These are phyloP conservation scores for Syzygium syzygioides DNA, from an alignment of 441 rosid genomes.

Conservation along the genomic window DNA sequence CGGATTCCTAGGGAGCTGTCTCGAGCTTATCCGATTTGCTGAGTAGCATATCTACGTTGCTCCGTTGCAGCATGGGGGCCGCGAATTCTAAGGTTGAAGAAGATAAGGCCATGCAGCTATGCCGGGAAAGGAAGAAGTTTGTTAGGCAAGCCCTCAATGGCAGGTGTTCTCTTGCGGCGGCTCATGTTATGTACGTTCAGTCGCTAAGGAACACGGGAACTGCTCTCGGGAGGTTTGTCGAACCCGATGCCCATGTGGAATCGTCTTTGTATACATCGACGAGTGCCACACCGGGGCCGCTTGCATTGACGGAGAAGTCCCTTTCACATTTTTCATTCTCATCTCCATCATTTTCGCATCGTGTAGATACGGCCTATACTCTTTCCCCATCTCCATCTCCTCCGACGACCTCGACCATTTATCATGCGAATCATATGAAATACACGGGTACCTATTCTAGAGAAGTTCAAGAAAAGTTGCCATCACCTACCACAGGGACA, in stretches of 20 bases:
- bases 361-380: slow-evolving; percentile 35
- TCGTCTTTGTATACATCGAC: slow-evolving; percentile 77
- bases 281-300: slow-evolving; percentile 75
- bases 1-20: background rate
- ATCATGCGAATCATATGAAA: slow-evolving; percentile 69
- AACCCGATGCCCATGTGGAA: slow-evolving; percentile 56
- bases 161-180: slow-evolving; percentile 72
- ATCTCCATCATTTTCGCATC: slow-evolving; percentile 64
- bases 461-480: background rate
- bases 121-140: slow-evolving; percentile 87
- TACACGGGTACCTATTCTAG: slow-evolving; percentile 24
- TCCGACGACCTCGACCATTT: slow-evolving; percentile 44
- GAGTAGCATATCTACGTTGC: background rate
- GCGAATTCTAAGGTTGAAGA: slow-evolving; percentile 77
- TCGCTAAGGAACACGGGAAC: slow-evolving; percentile 64
- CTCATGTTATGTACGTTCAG: slow-evolving; percentile 71
- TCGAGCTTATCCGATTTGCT: background rate
- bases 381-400: slow-evolving; percentile 42
- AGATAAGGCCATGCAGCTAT: slow-evolving; percentile 80
- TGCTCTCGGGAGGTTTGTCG: slow-evolving; percentile 71
- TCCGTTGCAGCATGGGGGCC: slow-evolving; percentile 52
- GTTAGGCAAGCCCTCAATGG: slow-evolving; percentile 97
- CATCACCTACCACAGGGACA: slow-evolving; percentile 1
- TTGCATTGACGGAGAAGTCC: slow-evolving; percentile 57
- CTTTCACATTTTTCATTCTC: slow-evolving; percentile 60